A percentile compares a stretch with the other conserved stretches of the same genome.
Conservation (phyloP, 306 rosid species). For the Ziziphus jujuba region DNA sequence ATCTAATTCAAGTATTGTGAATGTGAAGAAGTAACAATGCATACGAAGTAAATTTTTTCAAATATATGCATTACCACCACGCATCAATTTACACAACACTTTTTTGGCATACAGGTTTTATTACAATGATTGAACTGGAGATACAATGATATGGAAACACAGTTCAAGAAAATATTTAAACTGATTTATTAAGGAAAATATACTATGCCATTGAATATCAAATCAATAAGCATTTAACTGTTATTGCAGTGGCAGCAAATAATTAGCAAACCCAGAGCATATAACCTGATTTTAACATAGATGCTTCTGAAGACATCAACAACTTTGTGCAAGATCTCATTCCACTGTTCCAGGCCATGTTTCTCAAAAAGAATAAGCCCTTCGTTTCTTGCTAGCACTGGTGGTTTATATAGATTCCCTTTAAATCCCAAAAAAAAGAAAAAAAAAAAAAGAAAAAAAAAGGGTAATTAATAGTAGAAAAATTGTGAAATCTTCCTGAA, state of each 20-base stretch:
- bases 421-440: neutral
- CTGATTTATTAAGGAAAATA: no score
- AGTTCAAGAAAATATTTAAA: no score
- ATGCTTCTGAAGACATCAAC: constrained; percentile 24
- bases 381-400: constrained; percentile 1
- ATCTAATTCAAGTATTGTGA: no score
- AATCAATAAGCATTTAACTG: neutral
- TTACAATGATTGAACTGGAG: no score
- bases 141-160: no score
- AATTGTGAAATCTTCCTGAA: no score
- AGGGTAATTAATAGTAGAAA: neutral
- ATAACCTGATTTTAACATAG: constrained; percentile 26
- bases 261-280: neutral
- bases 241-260: neutral
- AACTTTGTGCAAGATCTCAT: constrained; percentile 31
- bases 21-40: no score
- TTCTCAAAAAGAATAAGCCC: neutral
- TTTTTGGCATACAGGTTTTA: no score
- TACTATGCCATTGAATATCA: neutral
- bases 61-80: no score
- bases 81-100: no score
- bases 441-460: neutral
- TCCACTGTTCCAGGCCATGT: constrained; percentile 19
- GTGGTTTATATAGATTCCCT: neutral
- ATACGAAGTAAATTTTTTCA: no score